These are phyloP conservation scores for Geranomyces variabilis DNA, from an alignment of 192 early-diverging fungal species.

Conservation along the genomic window DNA sequence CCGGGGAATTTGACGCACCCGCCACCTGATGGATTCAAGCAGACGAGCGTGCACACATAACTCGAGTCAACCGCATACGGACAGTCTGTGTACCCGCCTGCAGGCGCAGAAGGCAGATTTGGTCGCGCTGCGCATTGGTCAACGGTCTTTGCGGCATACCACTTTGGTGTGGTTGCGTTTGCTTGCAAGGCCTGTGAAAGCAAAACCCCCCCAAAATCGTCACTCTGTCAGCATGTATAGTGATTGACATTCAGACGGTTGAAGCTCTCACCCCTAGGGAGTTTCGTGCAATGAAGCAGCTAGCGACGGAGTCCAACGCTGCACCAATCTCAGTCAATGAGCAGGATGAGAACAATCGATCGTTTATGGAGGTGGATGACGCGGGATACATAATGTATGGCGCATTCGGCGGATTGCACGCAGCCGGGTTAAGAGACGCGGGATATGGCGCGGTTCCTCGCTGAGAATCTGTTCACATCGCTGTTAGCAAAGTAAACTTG, in stretches of 20 bases:
- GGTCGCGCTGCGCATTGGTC: slow-evolving; percentile 18
- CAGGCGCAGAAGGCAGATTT: slow-evolving; percentile 8
- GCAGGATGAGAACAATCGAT: slow-evolving; percentile 40
- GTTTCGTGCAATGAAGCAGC: slow-evolving; percentile 27
- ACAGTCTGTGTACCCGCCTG: slow-evolving; percentile 22
- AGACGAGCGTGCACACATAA: slow-evolving; percentile 11
- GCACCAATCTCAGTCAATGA: slow-evolving; percentile 18
- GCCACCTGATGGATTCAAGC: slow-evolving; percentile 8
- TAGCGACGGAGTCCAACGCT: slow-evolving; percentile 10
- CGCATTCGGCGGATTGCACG: background rate
- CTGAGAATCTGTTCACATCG: background rate
- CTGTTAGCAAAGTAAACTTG: too few species aligned
- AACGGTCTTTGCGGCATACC: slow-evolving; percentile 23
- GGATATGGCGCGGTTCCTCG: slow-evolving; percentile 14
- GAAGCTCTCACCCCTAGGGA: slow-evolving; percentile 10
- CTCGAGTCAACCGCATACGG: background rate
- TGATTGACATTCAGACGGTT: background rate
- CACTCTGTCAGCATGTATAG: background rate
- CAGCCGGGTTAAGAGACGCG: slow-evolving; percentile 15
- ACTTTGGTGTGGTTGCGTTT: slow-evolving; percentile 5
- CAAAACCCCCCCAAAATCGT: too few species aligned
- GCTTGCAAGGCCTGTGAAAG: slow-evolving; percentile 21
- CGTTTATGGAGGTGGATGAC: slow-evolving; percentile 77
- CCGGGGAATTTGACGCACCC: slow-evolving; percentile 14
- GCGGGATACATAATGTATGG: slow-evolving; percentile 71